These are phyloP conservation scores for Leishmania braziliensis DNA, from an alignment of 208 protist species.

Conservation along the genomic window DNA sequence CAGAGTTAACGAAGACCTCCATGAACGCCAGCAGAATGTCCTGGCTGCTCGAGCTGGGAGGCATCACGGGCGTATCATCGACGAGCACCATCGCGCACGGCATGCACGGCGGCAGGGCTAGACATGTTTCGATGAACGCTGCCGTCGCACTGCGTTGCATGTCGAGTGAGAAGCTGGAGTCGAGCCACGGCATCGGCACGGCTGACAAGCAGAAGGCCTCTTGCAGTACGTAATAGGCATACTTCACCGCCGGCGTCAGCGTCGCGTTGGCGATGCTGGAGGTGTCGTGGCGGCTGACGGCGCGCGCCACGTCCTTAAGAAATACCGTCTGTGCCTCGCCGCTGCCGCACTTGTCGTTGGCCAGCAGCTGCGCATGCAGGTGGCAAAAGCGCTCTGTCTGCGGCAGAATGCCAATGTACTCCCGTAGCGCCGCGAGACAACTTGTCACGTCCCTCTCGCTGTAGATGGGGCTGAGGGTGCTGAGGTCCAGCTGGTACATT, in stretches of 20 bases:
- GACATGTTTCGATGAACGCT: slow-evolving; percentile 60
- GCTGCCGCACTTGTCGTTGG: slow-evolving; percentile 41
- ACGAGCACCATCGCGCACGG: slow-evolving; percentile 57
- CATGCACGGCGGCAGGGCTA: slow-evolving; percentile 59
- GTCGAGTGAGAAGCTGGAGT: slow-evolving; percentile 40
- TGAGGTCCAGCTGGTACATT: slow-evolving; percentile 43
- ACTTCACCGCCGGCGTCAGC: slow-evolving; percentile 64
- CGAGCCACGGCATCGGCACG: slow-evolving; percentile 64
- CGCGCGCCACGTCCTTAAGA: slow-evolving; percentile 37
- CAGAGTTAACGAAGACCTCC: slow-evolving; percentile 45
- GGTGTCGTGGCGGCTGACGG: slow-evolving; percentile 36
- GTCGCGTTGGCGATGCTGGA: slow-evolving; percentile 15
- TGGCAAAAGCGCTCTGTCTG: slow-evolving; percentile 56
- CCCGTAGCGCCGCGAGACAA: slow-evolving; percentile 33
- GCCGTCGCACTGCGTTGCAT: slow-evolving; percentile 46
- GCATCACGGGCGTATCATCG: slow-evolving; percentile 49
- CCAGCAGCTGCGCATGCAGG: slow-evolving; percentile 68
- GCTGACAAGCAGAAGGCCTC: slow-evolving; percentile 58
- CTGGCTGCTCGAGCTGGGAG: slow-evolving; percentile 25
- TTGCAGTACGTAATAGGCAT: slow-evolving; percentile 75
- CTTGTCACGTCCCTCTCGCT: slow-evolving; percentile 29
- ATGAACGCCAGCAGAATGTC: slow-evolving; percentile 55
- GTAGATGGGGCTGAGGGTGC: slow-evolving; percentile 29
- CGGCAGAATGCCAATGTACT: slow-evolving; percentile 39
- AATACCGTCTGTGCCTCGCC: slow-evolving; percentile 40